Evolutionary conservation across 1,139 yeast genomes (phyloP).

Genomic region (Sugiyamaella castrensis): DNA sequence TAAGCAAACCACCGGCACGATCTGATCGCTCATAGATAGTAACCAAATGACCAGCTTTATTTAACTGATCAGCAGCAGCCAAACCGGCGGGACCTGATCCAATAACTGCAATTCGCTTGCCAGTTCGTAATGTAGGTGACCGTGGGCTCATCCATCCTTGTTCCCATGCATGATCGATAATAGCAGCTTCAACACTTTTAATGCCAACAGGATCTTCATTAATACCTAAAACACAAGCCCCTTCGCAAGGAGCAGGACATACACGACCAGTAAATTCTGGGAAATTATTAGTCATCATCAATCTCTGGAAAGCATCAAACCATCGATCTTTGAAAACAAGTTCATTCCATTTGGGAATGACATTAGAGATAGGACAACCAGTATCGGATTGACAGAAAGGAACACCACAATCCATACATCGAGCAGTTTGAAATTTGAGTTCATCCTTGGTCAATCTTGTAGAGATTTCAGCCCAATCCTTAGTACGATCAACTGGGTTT

Average conservation of each 20-base stretch:
- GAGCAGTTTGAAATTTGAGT: constrained; percentile 87
- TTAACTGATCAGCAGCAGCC: constrained; percentile 94
- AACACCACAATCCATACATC: constrained; percentile 99
- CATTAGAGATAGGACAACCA: constrained; percentile 96
- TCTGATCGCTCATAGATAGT: constrained; percentile 92
- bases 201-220: constrained; percentile 95
- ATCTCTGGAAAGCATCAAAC: constrained; percentile 89
- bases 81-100: constrained; percentile 98
- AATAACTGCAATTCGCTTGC: constrained; percentile 77
- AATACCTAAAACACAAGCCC: constrained; percentile 94
- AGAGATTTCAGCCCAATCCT: constrained; percentile 92
- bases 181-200: constrained; percentile 93
- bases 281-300: constrained; percentile 95
- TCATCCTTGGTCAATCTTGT: constrained; percentile 80
- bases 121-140: constrained; percentile 78
- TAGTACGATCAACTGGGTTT: constrained; percentile 67
- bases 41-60: constrained; percentile 90
- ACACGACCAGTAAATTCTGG: constrained; percentile 98
- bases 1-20: constrained; percentile 92
- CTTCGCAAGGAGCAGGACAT: constrained; percentile 99
- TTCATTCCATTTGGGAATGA: constrained; percentile 98
- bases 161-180: constrained; percentile 92
- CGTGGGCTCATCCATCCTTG: constrained; percentile 93
- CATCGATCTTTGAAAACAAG: constrained; percentile 93
- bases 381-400: constrained; percentile 98